Conservation (phyloP, 345 rosid species). For the Dovyalis caffra region DNA sequence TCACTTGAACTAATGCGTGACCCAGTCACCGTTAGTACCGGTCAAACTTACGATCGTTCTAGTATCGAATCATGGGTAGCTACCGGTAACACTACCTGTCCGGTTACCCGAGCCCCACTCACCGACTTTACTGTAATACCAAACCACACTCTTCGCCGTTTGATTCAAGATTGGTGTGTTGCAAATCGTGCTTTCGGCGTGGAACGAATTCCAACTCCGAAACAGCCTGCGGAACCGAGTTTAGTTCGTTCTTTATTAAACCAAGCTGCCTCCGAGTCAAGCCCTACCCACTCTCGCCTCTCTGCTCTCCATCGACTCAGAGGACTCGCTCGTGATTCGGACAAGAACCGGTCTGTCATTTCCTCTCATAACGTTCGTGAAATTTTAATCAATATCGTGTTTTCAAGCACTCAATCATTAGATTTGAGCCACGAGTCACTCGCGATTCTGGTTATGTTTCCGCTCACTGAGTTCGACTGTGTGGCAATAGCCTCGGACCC, state of each 20-base stretch:
- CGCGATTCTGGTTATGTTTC: slow-evolving; percentile 59
- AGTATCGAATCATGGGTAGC: slow-evolving; percentile 97
- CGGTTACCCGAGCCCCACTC: slow-evolving; percentile 78
- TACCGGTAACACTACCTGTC: slow-evolving; percentile 88
- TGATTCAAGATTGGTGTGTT: slow-evolving; percentile 98
- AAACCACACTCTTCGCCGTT: slow-evolving; percentile 96
- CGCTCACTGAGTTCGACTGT: slow-evolving; percentile 65
- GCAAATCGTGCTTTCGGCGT: slow-evolving; percentile 77
- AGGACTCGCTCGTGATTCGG: slow-evolving; percentile 86
- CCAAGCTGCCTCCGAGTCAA: slow-evolving; percentile 56
- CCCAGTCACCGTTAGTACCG: slow-evolving; percentile 88
- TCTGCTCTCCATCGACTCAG: slow-evolving; percentile 75
- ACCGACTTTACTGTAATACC: slow-evolving; percentile 85
- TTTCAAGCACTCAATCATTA: slow-evolving; percentile 35
- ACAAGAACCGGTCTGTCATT: slow-evolving; percentile 68
- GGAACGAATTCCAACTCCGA: slow-evolving; percentile 88
- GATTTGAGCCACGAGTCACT: slow-evolving; percentile 68
- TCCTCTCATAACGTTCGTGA: slow-evolving; percentile 58
- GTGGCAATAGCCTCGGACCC: slow-evolving; percentile 51
- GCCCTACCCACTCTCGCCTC: slow-evolving; percentile 49
- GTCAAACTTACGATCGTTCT: slow-evolving; percentile 94
- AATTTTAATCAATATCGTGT: slow-evolving; percentile 41
- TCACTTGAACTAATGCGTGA: slow-evolving; percentile 96
- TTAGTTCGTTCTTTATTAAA: slow-evolving; percentile 54
- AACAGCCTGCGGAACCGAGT: slow-evolving; percentile 89